phyloP scores from a whole-genome alignment of 2,329 filamentous ascomycete species.

The Cladorrhinum sp. region DNA sequence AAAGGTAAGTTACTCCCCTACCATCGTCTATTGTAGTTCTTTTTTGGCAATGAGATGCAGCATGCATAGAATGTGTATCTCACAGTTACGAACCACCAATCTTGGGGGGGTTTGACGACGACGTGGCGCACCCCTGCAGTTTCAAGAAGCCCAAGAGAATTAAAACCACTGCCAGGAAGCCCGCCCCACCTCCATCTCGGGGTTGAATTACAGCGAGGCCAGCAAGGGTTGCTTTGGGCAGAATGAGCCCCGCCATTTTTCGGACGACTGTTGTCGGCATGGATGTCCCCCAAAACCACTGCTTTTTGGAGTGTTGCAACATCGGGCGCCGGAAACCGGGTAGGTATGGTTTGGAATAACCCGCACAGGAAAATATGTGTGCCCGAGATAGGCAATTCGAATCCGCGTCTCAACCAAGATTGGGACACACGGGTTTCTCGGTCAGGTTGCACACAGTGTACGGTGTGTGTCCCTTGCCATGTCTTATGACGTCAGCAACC shows the following conservation, averaged over 20 bases:
- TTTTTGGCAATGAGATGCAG: background rate
- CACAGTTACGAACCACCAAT: too few relatives aligned
- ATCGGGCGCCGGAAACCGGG: background rate
- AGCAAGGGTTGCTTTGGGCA: background rate
- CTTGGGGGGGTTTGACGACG: too few relatives aligned
- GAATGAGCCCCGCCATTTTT: background rate
- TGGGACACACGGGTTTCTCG: too few relatives aligned
- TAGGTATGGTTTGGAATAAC: background rate
- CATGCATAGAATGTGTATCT: too few relatives aligned
- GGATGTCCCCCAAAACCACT: too few relatives aligned
- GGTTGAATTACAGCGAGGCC: constrained; percentile 31
- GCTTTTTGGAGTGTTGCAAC: background rate
- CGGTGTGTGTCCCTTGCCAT: background rate
- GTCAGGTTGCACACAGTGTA: too few relatives aligned
- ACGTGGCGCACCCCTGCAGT: background rate
- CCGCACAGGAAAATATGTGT: background rate
- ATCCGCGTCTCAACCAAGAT: background rate
- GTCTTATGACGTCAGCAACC: background rate
- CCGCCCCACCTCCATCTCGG: constrained; percentile 26
- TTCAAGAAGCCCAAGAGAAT: too few relatives aligned
- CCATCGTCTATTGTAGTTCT: background rate
- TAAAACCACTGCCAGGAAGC: background rate
- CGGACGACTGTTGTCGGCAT: background rate
- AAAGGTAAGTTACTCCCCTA: background rate
- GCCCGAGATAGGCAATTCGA: background rate